These are phyloP conservation scores for Gnetum montanum DNA, from an alignment of 75 land plant species.

Conservation along the genomic window DNA sequence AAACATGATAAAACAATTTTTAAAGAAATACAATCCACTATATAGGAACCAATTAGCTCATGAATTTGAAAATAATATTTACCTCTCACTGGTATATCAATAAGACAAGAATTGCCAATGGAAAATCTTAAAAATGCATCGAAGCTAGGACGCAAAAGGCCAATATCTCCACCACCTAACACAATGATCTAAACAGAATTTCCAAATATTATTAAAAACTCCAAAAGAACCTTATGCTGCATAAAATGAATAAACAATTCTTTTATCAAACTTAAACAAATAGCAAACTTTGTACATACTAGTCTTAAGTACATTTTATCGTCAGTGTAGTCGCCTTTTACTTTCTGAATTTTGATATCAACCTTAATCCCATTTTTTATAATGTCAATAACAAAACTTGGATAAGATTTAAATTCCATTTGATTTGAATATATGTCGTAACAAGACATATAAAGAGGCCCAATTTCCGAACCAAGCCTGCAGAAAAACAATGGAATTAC, in stretches of 20 bases:
- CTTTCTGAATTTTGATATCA: not conserved
- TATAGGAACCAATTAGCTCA: too few species aligned
- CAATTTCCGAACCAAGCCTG: constrained; percentile 38
- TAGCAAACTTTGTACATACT: too few species aligned
- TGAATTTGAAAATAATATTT: not conserved
- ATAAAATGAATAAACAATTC: too few species aligned
- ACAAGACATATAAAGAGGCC: constrained; percentile 23
- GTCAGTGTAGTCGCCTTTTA: not conserved
- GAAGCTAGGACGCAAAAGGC: constrained; percentile 11
- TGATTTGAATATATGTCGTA: constrained; percentile 33
- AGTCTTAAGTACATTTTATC: constrained; percentile 1
- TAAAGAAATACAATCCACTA: too few species aligned
- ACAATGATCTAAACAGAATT: too few species aligned
- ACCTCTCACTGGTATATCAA: constrained; percentile 17
- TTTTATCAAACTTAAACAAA: too few species aligned
- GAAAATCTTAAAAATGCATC: constrained; percentile 13
- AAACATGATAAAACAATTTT: too few species aligned
- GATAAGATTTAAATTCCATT: constrained; percentile 19
- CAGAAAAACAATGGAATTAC: not conserved
- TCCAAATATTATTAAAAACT: too few species aligned
- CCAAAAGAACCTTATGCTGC: too few species aligned
- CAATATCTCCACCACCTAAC: constrained; percentile 12
- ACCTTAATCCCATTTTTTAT: not conserved
- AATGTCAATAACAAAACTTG: constrained; percentile 7
- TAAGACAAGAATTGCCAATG: constrained; percentile 2